Percentiles rank a stretch among this genome's conserved stretches.
Evolutionary conservation across 129 eudicot genomes (phyloP).

Genomic region (Flaveria robusta): DNA sequence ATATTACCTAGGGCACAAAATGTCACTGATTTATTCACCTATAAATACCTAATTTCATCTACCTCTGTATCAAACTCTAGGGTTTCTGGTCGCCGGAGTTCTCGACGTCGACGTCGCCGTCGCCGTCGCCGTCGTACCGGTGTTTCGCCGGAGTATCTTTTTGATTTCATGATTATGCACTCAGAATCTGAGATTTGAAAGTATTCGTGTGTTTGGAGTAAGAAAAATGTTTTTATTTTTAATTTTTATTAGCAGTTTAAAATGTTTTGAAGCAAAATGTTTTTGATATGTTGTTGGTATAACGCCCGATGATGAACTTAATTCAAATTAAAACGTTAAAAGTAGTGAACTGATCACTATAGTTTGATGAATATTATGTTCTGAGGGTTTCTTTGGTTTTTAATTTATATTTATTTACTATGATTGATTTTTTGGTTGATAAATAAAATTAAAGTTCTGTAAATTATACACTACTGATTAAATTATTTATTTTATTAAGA

Average conservation of each 20-base stretch:
- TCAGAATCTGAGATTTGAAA: too few species aligned
- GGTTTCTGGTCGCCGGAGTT: not conserved
- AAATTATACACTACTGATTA: too few species aligned
- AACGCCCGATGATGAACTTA: constrained; percentile 9
- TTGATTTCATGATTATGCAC: too few species aligned
- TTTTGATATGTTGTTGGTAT: not conserved
- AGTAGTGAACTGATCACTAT: not conserved
- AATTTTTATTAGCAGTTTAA: not conserved
- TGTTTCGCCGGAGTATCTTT: too few species aligned
- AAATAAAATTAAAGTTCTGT: too few species aligned
- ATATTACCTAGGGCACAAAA: not conserved
- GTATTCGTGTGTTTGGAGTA: too few species aligned
- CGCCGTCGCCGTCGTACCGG: too few species aligned
- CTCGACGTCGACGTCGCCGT: too few species aligned
- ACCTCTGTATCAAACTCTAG: not conserved
- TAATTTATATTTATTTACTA: too few species aligned
- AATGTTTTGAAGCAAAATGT: not conserved
- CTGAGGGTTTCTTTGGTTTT: not conserved
- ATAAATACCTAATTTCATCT: not conserved
- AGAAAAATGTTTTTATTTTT: too few species aligned
- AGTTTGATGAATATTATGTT: not conserved
- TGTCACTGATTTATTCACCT: not conserved
- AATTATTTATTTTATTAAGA: too few species aligned
- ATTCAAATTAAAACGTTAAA: not conserved
- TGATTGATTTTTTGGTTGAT: too few species aligned